A percentile compares a stretch with the other conserved stretches of the same genome.
Conservation (phyloP, 2,329 filamentous ascomycete genomes). For the Paraphaeosphaeria sporulosa region DNA sequence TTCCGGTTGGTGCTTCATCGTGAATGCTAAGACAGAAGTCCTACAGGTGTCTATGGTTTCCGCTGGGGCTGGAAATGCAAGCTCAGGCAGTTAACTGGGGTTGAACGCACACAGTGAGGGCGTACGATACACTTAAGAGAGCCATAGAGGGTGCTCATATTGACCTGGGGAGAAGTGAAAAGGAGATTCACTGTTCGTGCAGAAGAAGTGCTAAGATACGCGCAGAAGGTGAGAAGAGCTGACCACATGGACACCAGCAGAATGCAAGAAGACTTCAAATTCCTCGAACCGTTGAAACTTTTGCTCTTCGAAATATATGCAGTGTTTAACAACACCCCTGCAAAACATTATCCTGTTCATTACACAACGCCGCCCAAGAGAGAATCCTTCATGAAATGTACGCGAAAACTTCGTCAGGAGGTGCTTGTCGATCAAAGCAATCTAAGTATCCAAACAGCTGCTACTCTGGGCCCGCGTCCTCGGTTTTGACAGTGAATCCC, state of each 20-base stretch:
- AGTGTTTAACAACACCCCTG: neutral
- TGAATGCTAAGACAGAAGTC: neutral
- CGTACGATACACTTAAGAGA: neutral
- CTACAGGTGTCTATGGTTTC: neutral
- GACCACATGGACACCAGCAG: neutral
- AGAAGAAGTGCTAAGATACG: neutral
- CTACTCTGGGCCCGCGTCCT: neutral
- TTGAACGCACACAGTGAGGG: neutral
- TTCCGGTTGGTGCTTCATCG: neutral
- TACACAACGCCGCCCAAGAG: neutral
- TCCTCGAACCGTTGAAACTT: too few relatives aligned
- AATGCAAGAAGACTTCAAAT: neutral
- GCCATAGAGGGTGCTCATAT: neutral
- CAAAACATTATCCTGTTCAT: neutral
- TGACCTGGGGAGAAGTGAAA: neutral
- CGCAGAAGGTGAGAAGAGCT: neutral
- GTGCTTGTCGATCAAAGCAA: neutral
- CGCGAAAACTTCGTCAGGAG: neutral
- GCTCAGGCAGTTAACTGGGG: neutral
- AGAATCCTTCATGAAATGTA: neutral
- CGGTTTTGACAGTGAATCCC: neutral
- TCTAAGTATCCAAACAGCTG: neutral
- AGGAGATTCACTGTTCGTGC: neutral
- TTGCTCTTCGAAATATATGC: neutral
- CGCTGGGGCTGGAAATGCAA: neutral